These are phyloP conservation scores for Dioscorea zingiberensis DNA, from an alignment of 106 monocot genomes.

Conservation along the genomic window DNA sequence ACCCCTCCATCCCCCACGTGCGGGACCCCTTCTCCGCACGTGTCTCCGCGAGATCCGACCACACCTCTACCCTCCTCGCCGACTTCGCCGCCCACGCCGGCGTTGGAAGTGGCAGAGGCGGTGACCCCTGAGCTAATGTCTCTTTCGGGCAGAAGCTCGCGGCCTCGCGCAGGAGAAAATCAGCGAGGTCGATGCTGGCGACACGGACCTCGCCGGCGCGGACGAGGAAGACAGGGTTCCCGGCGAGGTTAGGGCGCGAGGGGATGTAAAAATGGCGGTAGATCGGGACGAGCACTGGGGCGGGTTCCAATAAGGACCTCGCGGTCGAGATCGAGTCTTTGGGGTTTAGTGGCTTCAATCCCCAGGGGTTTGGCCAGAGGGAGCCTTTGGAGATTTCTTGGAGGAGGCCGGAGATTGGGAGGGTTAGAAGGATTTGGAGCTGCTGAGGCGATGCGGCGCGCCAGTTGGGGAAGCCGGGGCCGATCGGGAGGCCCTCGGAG, in stretches of 20 bases:
- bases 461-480: slow-evolving; percentile 41
- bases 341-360: slow-evolving; percentile 1
- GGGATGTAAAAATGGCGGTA: slow-evolving; percentile 45
- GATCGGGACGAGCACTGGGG: slow-evolving; percentile 40
- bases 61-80: slow-evolving; percentile 25
- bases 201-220: slow-evolving; percentile 14
- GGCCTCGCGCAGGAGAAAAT: slow-evolving; percentile 28
- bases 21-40: background rate
- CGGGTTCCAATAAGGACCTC: slow-evolving; percentile 1
- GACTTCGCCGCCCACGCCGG: slow-evolving; percentile 30
- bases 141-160: background rate
- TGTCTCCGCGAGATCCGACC: slow-evolving; percentile 19
- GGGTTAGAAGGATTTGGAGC: slow-evolving; percentile 19
- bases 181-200: slow-evolving; percentile 31
- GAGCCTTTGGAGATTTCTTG: slow-evolving; percentile 3
- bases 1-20: slow-evolving; percentile 9
- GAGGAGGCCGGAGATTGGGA: slow-evolving; percentile 13
- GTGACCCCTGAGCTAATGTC: background rate
- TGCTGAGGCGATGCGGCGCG: slow-evolving; percentile 22
- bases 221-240: slow-evolving; percentile 46
- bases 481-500: slow-evolving; percentile 47
- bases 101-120: background rate
- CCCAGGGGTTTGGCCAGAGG: slow-evolving; percentile 28
- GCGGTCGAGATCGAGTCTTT: background rate
- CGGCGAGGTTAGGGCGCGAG: slow-evolving; percentile 13